Percentiles rank a stretch among this genome's conserved stretches.
Conservation (phyloP, 768 basidiomycete genomes). For the Naganishia antarctica region DNA sequence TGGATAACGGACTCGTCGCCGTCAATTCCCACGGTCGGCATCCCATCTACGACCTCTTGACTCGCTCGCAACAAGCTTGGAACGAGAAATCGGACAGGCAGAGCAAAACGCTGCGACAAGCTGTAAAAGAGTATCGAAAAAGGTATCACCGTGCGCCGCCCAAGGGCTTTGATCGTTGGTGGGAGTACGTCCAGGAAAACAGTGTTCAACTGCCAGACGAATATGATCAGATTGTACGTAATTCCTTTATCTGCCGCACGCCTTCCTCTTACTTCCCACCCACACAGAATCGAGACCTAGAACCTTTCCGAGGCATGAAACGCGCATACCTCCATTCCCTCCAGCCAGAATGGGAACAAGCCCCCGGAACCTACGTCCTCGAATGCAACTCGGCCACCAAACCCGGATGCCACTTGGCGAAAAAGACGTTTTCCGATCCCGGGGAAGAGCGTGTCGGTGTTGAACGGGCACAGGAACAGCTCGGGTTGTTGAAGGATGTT, state of each 20-base stretch:
- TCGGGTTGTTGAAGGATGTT: constrained; percentile 36
- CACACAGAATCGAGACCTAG: constrained; percentile 38
- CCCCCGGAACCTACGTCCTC: constrained; percentile 41
- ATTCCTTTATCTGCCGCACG: background rate
- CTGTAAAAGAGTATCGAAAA: constrained; percentile 42
- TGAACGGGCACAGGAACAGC: constrained; percentile 38
- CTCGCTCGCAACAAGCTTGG: constrained; percentile 35
- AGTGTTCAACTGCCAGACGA: constrained; percentile 42
- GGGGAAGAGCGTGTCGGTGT: constrained; percentile 34
- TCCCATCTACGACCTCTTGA: constrained; percentile 42
- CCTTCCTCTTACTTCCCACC: background rate
- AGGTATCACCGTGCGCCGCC: constrained; percentile 42
- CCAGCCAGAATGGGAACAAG: constrained; percentile 26
- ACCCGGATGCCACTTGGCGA: constrained; percentile 12
- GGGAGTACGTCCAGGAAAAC: constrained; percentile 24
- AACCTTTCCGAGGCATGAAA: constrained; percentile 41
- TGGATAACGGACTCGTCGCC: constrained; percentile 14
- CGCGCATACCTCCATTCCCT: constrained; percentile 31
- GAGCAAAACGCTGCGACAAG: constrained; percentile 37
- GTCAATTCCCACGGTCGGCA: constrained; percentile 28
- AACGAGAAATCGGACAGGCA: constrained; percentile 33
- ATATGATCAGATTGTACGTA: constrained; percentile 48
- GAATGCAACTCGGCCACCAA: constrained; percentile 33
- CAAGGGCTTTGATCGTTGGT: constrained; percentile 42
- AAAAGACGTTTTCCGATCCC: constrained; percentile 32